phyloP scores from a whole-genome alignment of 225 moss, liverwort and hornwort genomes.

The Antitrichia curtipendula region DNA sequence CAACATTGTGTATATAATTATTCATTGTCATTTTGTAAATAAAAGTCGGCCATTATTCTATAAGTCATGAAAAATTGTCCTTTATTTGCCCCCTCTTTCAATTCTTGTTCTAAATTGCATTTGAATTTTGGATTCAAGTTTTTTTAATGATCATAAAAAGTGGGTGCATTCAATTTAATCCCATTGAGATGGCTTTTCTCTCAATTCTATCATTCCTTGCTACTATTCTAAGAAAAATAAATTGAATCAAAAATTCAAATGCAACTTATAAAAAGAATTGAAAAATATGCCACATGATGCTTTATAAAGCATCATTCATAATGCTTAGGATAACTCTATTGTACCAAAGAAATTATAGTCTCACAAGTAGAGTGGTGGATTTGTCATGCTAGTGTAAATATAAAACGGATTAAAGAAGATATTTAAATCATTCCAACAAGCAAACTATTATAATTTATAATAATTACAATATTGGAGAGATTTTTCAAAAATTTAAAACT shows the following conservation, averaged over 20 bases:
- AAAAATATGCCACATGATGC: background rate
- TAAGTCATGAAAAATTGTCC: background rate
- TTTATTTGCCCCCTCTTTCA: background rate
- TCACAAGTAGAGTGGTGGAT: background rate
- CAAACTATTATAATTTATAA: background rate
- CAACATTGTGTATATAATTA: background rate
- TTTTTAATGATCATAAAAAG: too few relatives aligned
- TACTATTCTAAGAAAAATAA: background rate
- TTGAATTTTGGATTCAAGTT: background rate
- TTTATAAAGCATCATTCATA: too few relatives aligned
- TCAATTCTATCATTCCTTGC: background rate
- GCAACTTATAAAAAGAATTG: background rate
- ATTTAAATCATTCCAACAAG: background rate
- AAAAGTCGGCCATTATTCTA: background rate
- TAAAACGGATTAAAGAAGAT: background rate
- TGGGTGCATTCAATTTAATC: background rate
- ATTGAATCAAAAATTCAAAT: background rate
- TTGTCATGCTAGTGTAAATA: background rate
- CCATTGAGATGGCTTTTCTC: too few relatives aligned
- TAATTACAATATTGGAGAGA: background rate
- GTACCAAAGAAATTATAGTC: background rate
- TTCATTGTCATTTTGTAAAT: background rate
- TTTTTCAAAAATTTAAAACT: background rate
- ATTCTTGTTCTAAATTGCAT: background rate
- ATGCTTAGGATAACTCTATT: background rate